Conservation (phyloP, 2,329 filamentous ascomycete species). For the Metarhizium anisopliae region DNA sequence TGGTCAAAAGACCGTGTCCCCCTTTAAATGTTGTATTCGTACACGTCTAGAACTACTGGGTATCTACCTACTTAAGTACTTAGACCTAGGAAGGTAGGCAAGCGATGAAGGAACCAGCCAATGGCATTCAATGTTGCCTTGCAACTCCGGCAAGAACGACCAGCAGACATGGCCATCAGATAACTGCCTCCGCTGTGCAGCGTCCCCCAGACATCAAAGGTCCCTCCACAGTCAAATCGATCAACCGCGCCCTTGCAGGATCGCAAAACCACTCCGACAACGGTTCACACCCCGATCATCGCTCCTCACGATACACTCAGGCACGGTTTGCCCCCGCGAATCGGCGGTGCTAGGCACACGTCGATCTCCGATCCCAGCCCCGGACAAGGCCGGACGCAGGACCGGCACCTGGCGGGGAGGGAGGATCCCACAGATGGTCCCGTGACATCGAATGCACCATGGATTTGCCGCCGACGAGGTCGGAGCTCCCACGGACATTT, state of each 20-base stretch:
- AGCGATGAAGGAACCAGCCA: too few relatives aligned
- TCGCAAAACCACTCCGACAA: not conserved
- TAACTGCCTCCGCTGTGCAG: not conserved
- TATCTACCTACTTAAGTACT: too few relatives aligned
- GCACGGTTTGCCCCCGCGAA: not conserved
- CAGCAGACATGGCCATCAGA: not conserved
- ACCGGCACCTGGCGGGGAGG: not conserved
- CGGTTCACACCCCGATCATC: not conserved
- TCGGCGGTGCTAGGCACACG: not conserved
- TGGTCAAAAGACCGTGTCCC: too few relatives aligned
- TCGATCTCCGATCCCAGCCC: not conserved
- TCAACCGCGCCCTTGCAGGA: not conserved
- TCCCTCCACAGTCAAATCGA: too few relatives aligned
- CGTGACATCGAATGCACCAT: not conserved
- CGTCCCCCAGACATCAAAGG: too few relatives aligned
- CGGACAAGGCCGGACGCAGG: constrained; percentile 1
- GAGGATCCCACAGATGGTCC: not conserved
- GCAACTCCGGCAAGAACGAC: too few relatives aligned
- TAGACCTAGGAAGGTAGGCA: too few relatives aligned
- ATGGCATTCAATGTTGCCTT: too few relatives aligned
- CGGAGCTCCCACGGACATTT: not conserved
- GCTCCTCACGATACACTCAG: not conserved
- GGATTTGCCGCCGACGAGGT: not conserved
- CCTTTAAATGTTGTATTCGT: too few relatives aligned
- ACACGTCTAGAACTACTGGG: too few relatives aligned